Percentiles rank a stretch among this genome's conserved stretches.
Conservation (phyloP, 2,329 filamentous ascomycete genomes). For the Exserohilum rostratum region DNA sequence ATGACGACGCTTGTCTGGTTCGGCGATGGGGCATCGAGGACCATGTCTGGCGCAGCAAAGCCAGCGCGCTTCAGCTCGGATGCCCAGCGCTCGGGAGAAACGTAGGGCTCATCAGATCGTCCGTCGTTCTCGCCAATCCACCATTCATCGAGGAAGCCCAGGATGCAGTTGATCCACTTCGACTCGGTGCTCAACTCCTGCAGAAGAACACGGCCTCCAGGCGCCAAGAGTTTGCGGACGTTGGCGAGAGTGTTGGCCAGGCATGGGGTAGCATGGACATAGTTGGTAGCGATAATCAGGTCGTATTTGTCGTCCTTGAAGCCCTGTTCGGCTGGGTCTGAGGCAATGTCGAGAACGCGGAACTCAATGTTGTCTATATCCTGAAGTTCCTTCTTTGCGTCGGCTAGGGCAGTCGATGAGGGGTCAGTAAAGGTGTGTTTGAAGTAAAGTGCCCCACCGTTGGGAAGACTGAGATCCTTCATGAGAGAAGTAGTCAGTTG, state of each 20-base stretch:
- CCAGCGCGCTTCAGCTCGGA: constrained; percentile 36
- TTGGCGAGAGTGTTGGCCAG: background rate
- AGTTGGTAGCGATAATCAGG: constrained; percentile 20
- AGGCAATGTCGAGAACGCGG: constrained; percentile 12
- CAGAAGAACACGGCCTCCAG: constrained; percentile 53
- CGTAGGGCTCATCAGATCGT: constrained; percentile 30
- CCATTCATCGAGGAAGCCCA: constrained; percentile 47
- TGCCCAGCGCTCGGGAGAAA: constrained; percentile 41
- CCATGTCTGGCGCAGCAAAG: constrained; percentile 22
- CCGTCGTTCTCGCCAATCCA: constrained; percentile 43
- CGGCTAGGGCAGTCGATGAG: constrained; percentile 13
- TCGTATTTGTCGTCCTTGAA: constrained; percentile 19
- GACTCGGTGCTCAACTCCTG: constrained; percentile 45
- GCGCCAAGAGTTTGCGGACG: constrained; percentile 21
- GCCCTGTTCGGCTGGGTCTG: constrained; percentile 14
- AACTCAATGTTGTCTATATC: background rate
- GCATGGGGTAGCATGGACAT: background rate
- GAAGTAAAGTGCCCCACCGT: background rate
- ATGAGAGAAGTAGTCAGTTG: background rate
- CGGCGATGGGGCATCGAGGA: background rate
- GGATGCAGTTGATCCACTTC: constrained; percentile 19
- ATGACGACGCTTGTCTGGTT: background rate
- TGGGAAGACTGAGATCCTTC: background rate
- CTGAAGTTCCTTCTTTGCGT: constrained; percentile 1
- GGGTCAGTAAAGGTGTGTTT: constrained; percentile 1